These are phyloP conservation scores for Claviceps quebecensis DNA, from an alignment of 2,329 filamentous ascomycete species.

Conservation along the genomic window DNA sequence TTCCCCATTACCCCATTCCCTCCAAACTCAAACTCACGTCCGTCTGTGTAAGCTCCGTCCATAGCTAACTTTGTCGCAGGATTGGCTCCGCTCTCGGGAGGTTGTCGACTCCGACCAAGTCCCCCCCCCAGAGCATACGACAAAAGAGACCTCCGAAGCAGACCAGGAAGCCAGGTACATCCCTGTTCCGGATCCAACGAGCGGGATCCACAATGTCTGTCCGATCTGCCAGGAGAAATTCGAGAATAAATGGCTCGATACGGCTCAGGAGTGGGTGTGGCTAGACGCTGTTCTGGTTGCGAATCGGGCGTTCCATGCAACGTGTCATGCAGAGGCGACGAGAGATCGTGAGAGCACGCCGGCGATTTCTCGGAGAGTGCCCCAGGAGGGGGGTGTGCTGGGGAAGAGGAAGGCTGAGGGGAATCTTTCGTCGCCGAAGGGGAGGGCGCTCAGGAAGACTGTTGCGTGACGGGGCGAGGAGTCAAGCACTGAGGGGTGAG, in stretches of 20 bases:
- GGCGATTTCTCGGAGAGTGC: slow-evolving; percentile 33
- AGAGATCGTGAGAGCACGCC: slow-evolving; percentile 43
- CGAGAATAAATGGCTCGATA: slow-evolving; percentile 80
- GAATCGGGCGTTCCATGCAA: slow-evolving; percentile 74
- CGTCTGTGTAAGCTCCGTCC: too few species aligned
- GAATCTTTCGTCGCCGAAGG: slow-evolving; percentile 24
- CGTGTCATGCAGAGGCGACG: slow-evolving; percentile 72
- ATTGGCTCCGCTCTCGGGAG: slow-evolving; percentile 83
- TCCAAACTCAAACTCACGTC: too few species aligned
- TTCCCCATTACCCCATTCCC: too few species aligned
- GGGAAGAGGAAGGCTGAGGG: slow-evolving; percentile 67
- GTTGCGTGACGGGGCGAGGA: too few species aligned
- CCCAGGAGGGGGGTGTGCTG: slow-evolving; percentile 42
- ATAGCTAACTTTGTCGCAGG: slow-evolving; percentile 29
- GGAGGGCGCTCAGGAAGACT: slow-evolving; percentile 20
- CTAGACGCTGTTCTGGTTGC: slow-evolving; percentile 72
- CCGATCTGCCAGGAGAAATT: slow-evolving; percentile 95
- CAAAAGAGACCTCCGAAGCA: slow-evolving; percentile 21
- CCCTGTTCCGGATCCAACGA: slow-evolving; percentile 65
- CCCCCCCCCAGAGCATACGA: slow-evolving; percentile 18
- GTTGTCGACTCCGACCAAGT: slow-evolving; percentile 51
- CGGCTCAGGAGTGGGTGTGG: slow-evolving; percentile 95
- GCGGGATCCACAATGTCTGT: slow-evolving; percentile 63
- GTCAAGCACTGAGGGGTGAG: slow-evolving; percentile 12
- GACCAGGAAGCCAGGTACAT: slow-evolving; percentile 51